A percentile compares a stretch with the other conserved stretches of the same genome.
Evolutionary conservation across 2,329 filamentous ascomycete genomes (phyloP).

Genomic region (Colletotrichum chrysophilum): DNA sequence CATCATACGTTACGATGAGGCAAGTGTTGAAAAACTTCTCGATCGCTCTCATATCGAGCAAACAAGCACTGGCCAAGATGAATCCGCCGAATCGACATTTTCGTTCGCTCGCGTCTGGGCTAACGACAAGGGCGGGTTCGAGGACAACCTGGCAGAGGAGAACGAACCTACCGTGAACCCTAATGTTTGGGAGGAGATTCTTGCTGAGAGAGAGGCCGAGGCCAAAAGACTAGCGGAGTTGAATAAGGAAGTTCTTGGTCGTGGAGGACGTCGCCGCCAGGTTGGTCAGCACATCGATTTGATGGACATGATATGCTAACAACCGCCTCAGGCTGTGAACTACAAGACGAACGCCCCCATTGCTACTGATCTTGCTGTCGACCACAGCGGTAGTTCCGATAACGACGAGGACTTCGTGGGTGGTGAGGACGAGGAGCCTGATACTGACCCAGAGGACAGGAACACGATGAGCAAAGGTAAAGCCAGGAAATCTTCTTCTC

Average conservation of each 20-base stretch:
- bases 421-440: constrained; percentile 28
- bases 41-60: constrained; percentile 84
- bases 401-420: constrained; percentile 32
- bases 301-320: not conserved
- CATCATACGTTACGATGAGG: constrained; percentile 81
- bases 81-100: constrained; percentile 78
- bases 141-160: constrained; percentile 63
- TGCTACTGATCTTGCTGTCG: constrained; percentile 18
- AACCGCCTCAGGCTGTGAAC: constrained; percentile 29
- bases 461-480: constrained; percentile 12
- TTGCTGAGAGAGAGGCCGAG: constrained; percentile 59
- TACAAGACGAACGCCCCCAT: constrained; percentile 28
- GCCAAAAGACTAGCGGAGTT: constrained; percentile 75
- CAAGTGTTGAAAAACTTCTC: constrained; percentile 87
- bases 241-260: constrained; percentile 78
- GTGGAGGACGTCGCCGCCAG: constrained; percentile 77
- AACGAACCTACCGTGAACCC: constrained; percentile 61
- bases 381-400: constrained; percentile 22
- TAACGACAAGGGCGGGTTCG: constrained; percentile 74
- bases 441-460: constrained; percentile 19
- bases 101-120: constrained; percentile 92
- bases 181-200: constrained; percentile 88
- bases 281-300: constrained; percentile 36
- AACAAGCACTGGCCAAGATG: constrained; percentile 66
- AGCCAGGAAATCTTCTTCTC: constrained; percentile 8